Evolutionary conservation across 495 filamentous ascomycete species (phyloP).

Genomic region (Letharia columbiana): DNA sequence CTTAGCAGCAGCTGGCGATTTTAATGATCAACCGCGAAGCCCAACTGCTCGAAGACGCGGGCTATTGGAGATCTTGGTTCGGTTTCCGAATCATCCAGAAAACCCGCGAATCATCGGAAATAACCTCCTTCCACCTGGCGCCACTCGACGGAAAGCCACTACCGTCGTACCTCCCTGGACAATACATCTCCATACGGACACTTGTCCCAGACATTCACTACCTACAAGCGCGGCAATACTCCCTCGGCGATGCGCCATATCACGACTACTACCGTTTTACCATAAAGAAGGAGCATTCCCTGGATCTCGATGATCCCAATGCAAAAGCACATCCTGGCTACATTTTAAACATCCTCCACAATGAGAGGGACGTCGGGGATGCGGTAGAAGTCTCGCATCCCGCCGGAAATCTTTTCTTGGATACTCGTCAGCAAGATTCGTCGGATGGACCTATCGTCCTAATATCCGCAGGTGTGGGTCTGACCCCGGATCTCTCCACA

Average conservation of each 20-base stretch:
- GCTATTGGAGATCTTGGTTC: constrained; percentile 55
- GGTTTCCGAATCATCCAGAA: constrained; percentile 58
- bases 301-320: constrained; percentile 36
- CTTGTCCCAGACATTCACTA: constrained; percentile 49
- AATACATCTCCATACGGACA: constrained; percentile 58
- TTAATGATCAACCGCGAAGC: constrained; percentile 59
- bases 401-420: constrained; percentile 60
- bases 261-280: constrained; percentile 58
- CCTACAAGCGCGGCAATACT: constrained; percentile 63
- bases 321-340: constrained; percentile 47
- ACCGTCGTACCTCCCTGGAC: constrained; percentile 55
- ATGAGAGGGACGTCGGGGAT: constrained; percentile 49
- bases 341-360: constrained; percentile 64
- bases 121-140: constrained; percentile 62
- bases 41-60: constrained; percentile 51
- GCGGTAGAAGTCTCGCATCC: constrained; percentile 57
- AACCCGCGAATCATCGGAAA: constrained; percentile 52
- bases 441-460: constrained; percentile 48
- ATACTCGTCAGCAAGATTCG: constrained; percentile 32
- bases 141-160: constrained; percentile 54
- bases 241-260: constrained; percentile 53
- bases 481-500: constrained; percentile 60
- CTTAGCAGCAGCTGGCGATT: constrained; percentile 64
- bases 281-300: constrained; percentile 56
- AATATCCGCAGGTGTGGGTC: constrained; percentile 61